phyloP scores from a whole-genome alignment of 257 asterid species.

The Solanum sejunctum region DNA sequence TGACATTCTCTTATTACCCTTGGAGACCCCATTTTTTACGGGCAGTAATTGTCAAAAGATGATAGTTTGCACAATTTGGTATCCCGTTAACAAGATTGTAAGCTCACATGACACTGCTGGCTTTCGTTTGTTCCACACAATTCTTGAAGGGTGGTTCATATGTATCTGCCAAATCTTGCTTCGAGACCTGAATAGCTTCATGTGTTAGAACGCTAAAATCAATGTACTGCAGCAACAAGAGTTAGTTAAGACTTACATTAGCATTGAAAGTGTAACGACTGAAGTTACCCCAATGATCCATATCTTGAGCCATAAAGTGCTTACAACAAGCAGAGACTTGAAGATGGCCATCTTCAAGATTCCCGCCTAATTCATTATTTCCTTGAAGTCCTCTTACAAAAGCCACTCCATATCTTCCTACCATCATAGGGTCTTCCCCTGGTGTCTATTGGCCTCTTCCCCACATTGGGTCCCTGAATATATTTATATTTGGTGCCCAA shows the following conservation, averaged over 20 bases:
- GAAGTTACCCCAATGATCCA: slow-evolving; percentile 60
- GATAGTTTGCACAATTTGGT: slow-evolving; percentile 52
- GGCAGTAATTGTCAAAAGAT: slow-evolving; percentile 38
- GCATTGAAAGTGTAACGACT: slow-evolving; percentile 48
- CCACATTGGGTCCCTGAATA: slow-evolving; percentile 34
- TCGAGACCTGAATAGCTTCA: slow-evolving; percentile 26
- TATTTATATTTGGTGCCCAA: slow-evolving; percentile 36
- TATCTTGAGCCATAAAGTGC: slow-evolving; percentile 65
- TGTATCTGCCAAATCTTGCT: slow-evolving; percentile 70
- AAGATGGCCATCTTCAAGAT: slow-evolving; percentile 24
- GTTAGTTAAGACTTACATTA: slow-evolving; percentile 14
- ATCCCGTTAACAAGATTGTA: slow-evolving; percentile 61
- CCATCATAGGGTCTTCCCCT: slow-evolving; percentile 30
- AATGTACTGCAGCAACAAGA: not conserved
- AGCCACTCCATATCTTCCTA: slow-evolving; percentile 19
- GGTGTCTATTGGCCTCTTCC: too few species aligned
- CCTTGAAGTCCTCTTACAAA: slow-evolving; percentile 75
- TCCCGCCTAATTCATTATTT: slow-evolving; percentile 41
- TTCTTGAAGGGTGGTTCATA: slow-evolving; percentile 63
- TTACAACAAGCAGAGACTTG: slow-evolving; percentile 73
- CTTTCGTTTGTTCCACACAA: slow-evolving; percentile 46
- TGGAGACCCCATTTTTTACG: slow-evolving; percentile 59
- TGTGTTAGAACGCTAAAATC: not conserved
- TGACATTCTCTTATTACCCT: slow-evolving; percentile 27
- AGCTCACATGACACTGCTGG: slow-evolving; percentile 63